A percentile compares a stretch with the other conserved stretches of the same genome.
Conservation (phyloP, 2,329 filamentous ascomycete species). For the Monosporascus sp. region DNA sequence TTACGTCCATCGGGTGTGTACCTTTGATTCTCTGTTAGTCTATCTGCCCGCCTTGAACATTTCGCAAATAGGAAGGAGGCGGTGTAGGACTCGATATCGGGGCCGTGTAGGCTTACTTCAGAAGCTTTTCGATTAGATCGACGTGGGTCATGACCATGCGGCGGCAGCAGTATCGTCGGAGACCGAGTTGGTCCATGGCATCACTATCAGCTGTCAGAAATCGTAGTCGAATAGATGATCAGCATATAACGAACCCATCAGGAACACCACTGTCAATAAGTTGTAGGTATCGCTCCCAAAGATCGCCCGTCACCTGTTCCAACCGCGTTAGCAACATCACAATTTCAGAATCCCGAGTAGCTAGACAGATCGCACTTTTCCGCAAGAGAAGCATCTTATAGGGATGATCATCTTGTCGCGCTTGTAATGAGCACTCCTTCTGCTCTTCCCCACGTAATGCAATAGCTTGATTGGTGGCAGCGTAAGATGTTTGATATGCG, state of each 20-base stretch:
- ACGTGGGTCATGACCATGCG: conserved; percentile 99
- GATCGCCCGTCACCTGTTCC: conserved; percentile 82
- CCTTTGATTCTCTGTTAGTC: conserved; percentile 29
- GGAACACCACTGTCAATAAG: conserved; percentile 72
- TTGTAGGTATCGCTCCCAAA: conserved; percentile 93
- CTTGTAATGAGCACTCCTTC: conserved; percentile 1
- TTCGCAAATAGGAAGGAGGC: neutral
- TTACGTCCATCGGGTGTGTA: conserved; percentile 59
- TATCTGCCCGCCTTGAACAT: neutral
- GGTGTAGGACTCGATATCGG: neutral
- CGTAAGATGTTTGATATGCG: no score
- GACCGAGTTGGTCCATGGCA: conserved; percentile 90
- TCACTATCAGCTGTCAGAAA: conserved; percentile 55
- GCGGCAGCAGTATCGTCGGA: conserved; percentile 96
- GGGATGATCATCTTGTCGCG: conserved; percentile 85
- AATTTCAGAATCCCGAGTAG: neutral
- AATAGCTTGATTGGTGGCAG: no score
- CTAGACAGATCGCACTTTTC: conserved; percentile 65
- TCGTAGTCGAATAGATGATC: no score
- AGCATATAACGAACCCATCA: conserved; percentile 58
- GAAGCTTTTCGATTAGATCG: conserved; percentile 95
- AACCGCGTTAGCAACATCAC: conserved; percentile 9
- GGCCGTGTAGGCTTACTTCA: conserved; percentile 59
- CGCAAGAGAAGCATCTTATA: conserved; percentile 97
- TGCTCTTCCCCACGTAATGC: conserved; percentile 1